Evolutionary conservation across 805 yeast genomes (phyloP).

Genomic region (Hemisphaericaspora nanyangensis): DNA sequence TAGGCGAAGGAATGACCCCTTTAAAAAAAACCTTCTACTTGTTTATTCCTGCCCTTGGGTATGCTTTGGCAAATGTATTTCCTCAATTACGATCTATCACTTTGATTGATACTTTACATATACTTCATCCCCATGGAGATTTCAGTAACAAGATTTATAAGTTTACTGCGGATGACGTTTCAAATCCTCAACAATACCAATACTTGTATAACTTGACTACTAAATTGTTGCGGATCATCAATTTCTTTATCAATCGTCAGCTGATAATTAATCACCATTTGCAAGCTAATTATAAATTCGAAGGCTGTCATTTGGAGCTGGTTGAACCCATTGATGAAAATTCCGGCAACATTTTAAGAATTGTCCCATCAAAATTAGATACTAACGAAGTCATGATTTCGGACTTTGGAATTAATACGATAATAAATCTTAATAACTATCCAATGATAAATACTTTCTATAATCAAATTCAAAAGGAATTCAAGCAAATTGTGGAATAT

Average conservation of each 20-base stretch:
- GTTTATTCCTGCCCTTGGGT: slow-evolving; percentile 34
- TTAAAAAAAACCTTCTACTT: slow-evolving; percentile 30
- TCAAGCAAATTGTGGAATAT: slow-evolving; percentile 5
- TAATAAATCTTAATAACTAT: slow-evolving; percentile 14
- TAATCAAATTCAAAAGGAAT: slow-evolving; percentile 1
- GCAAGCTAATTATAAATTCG: slow-evolving; percentile 15
- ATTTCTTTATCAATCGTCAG: slow-evolving; percentile 31
- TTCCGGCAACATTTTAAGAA: slow-evolving; percentile 13
- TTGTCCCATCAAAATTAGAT: slow-evolving; percentile 15
- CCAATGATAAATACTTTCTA: slow-evolving; percentile 13
- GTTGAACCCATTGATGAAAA: slow-evolving; percentile 8
- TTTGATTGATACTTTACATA: slow-evolving; percentile 31
- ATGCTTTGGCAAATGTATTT: slow-evolving; percentile 26
- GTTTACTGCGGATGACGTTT: slow-evolving; percentile 12
- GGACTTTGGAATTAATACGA: slow-evolving; percentile 10
- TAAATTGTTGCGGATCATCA: slow-evolving; percentile 27
- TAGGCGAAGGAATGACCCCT: slow-evolving; percentile 24
- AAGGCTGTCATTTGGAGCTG: slow-evolving; percentile 10
- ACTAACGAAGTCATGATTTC: slow-evolving; percentile 16
- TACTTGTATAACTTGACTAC: slow-evolving; percentile 20
- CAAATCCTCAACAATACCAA: slow-evolving; percentile 14
- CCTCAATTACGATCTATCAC: slow-evolving; percentile 33
- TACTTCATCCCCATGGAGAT: slow-evolving; percentile 29
- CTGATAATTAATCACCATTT: slow-evolving; percentile 15
- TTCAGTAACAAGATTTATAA: slow-evolving; percentile 19